Conservation (phyloP, 1,139 yeast species). For the Kazachstania sp. region DNA sequence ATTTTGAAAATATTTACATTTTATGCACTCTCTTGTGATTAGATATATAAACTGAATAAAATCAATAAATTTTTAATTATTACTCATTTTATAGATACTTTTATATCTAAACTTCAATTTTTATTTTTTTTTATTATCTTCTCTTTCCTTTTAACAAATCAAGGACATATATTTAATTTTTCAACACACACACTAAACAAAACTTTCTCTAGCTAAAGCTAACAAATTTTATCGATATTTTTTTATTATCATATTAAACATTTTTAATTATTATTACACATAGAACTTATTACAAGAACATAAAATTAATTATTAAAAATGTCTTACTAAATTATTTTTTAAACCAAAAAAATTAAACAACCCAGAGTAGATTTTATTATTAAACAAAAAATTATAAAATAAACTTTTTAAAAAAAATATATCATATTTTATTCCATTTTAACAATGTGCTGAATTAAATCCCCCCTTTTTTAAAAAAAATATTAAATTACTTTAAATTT, state of each 20-base stretch:
- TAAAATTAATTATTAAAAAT: slow-evolving; percentile 9
- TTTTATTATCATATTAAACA: slow-evolving; percentile 5
- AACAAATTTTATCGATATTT: neutral
- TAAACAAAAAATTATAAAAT: neutral
- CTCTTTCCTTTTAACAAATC: neutral
- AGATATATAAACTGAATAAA: neutral
- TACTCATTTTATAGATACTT: neutral
- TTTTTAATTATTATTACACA: slow-evolving; percentile 2
- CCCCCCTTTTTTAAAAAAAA: neutral
- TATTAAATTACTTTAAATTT: neutral
- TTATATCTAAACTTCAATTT: neutral
- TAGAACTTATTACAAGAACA: slow-evolving; percentile 4
- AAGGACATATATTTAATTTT: neutral
- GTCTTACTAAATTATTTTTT: slow-evolving; percentile 18
- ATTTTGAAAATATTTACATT: neutral
- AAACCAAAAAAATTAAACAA: neutral
- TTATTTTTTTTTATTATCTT: neutral
- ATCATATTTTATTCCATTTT: neutral
- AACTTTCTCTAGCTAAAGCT: too few relatives aligned
- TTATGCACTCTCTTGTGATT: neutral
- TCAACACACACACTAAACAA: neutral
- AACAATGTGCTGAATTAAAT: neutral
- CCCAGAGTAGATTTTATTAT: neutral
- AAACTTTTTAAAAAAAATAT: neutral
- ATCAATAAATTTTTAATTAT: too few relatives aligned